Conservation (phyloP, 2,329 filamentous ascomycete genomes). For the Colletotrichum sansevieriae region DNA sequence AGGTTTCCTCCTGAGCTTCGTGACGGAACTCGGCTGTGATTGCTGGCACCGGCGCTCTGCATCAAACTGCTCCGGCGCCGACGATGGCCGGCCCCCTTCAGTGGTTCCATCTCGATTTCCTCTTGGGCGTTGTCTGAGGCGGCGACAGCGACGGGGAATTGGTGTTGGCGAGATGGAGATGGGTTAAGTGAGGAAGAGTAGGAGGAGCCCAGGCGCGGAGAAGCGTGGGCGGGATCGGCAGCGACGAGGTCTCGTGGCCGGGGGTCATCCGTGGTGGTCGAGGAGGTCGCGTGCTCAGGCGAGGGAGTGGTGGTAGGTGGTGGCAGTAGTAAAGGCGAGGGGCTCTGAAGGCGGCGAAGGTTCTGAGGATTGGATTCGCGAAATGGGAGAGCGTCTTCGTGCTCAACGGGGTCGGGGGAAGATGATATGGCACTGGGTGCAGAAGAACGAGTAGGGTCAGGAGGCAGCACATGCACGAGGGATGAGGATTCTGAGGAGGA, state of each 20-base stretch:
- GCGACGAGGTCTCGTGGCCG: conserved; percentile 19
- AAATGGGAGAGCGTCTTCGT: conserved; percentile 29
- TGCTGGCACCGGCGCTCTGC: conserved; percentile 51
- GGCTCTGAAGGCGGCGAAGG: conserved; percentile 28
- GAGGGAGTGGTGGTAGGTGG: conserved; percentile 30
- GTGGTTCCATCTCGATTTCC: conserved; percentile 69
- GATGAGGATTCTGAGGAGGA: conserved; percentile 37
- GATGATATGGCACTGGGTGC: conserved; percentile 36
- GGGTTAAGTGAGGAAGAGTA: conserved; percentile 17
- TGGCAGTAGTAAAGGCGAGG: conserved; percentile 35
- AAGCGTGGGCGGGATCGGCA: conserved; percentile 30
- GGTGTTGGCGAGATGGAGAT: conserved; percentile 3
- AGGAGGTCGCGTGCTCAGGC: conserved; percentile 38
- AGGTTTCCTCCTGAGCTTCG: conserved; percentile 47
- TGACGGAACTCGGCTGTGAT: conserved; percentile 46
- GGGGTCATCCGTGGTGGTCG: conserved; percentile 25
- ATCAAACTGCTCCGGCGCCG: conserved; percentile 69
- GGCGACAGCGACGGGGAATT: conserved; percentile 27
- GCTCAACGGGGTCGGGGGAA: conserved; percentile 37
- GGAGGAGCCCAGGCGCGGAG: conserved; percentile 24
- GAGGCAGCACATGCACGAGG: conserved; percentile 42
- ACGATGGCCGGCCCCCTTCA: conserved; percentile 63
- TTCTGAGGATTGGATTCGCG: conserved; percentile 19
- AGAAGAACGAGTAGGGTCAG: conserved; percentile 29
- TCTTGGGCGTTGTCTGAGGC: conserved; percentile 43